Base-by-base conservation (phyloP, 116 monocot species). In the Papilionanthe hybrid region DNA sequence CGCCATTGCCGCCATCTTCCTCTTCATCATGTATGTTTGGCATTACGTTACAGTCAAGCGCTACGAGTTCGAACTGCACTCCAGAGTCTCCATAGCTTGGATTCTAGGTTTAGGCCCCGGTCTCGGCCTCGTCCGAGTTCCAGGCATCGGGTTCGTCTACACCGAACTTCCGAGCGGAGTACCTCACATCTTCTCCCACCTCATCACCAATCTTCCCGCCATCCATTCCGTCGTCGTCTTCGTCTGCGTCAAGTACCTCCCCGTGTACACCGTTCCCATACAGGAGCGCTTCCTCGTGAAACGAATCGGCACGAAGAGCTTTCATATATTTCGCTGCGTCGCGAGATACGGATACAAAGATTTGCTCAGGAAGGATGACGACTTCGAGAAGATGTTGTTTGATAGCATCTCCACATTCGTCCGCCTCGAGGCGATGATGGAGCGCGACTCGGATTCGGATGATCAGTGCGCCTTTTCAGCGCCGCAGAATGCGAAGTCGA, bases 201-300 rank as follows among this genome's bases (percentile, higher is more conserved):
- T 78, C 73, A 83, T 83, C 58, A 74, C 78, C 8, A 83, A 83
- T 47, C 78, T 83, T 42, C 83, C 83, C 7, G 83, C 83, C 25
- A 57, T 78, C 15, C 83, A 83, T 47, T 73, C 78, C 7, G 48
- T 83, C 11, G 73, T 83, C 13, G 83, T 83, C 42, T 74, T 83
- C n/a, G 83, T 83, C 30, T 83, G 78, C 3, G 45, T 83, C n/a
- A 83, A 83, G 58, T 83, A 78, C 72, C 73, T 83, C 12, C 83
- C 83, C 4, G 78, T 83, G 13, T 74, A 57, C 60, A 78, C 27
- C 9, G 83, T 83, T 2, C 83, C 78, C 1, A 3, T n/a, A 4
- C 47, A 56, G 13, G 83, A 83, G 53, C 27, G 83, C 18, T 73
- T 78, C 56, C 45, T 83, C 1, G 57, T 83, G 42, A 58, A 65